Evolutionary conservation across 148 eudicot species (phyloP).

Genomic region (Pharnaceum exiguum): DNA sequence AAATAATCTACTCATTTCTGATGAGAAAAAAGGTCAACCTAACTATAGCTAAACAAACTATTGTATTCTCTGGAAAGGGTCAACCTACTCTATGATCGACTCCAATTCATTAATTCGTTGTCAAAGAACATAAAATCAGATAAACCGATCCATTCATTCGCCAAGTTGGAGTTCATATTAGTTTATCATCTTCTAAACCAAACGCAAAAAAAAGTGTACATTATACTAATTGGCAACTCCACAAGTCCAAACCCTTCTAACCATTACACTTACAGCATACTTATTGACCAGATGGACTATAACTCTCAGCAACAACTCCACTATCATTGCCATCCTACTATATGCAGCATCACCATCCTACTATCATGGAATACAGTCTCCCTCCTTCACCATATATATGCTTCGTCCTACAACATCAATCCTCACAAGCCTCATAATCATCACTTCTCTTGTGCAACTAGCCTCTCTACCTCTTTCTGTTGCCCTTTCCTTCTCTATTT

Average conservation of each 20-base stretch:
- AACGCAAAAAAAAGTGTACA: too few relatives aligned
- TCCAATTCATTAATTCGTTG: neutral
- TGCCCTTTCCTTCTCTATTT: neutral
- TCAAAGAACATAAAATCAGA: conserved; percentile 20
- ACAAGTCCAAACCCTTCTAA: too few relatives aligned
- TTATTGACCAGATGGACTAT: neutral
- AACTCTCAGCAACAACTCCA: conserved; percentile 24
- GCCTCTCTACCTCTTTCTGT: neutral
- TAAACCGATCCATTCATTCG: conserved; percentile 23
- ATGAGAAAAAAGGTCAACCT: too few relatives aligned
- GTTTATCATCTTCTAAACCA: conserved; percentile 11
- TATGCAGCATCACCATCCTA: neutral
- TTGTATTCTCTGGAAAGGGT: too few relatives aligned
- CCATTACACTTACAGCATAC: conserved; percentile 3
- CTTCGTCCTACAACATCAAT: neutral
- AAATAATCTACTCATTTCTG: too few relatives aligned
- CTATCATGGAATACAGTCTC: too few relatives aligned
- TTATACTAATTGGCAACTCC: too few relatives aligned
- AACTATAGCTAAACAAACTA: too few relatives aligned
- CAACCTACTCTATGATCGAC: conserved; percentile 10
- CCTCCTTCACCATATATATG: conserved; percentile 10
- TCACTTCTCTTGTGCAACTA: neutral
- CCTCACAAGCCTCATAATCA: conserved; percentile 8
- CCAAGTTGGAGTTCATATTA: neutral
- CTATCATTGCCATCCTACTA: conserved; percentile 9